Percentiles rank a stretch among this genome's conserved stretches.
These are phyloP conservation scores for Boechera stricta DNA, from an alignment of 345 rosid species.

Conservation along the genomic window DNA sequence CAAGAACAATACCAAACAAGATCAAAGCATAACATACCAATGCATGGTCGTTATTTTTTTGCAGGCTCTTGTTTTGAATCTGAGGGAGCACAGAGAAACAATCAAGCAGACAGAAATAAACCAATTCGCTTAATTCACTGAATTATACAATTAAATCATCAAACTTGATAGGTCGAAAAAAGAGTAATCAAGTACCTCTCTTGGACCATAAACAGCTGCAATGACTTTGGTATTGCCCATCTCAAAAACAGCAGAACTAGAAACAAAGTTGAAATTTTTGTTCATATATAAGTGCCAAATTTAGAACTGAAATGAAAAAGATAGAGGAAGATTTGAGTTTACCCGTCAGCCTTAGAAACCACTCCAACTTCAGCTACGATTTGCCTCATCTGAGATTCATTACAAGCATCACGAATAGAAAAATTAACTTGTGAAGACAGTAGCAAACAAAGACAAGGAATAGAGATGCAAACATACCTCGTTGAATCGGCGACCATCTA, in stretches of 20 bases:
- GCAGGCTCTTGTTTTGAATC: conserved; percentile 86
- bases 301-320: neutral
- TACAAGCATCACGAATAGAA: conserved; percentile 1
- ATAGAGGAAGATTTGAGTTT: neutral
- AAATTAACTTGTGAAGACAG: conserved; percentile 2
- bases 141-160: neutral
- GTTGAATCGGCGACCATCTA: conserved; percentile 84
- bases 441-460: neutral
- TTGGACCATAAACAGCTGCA: conserved; percentile 95
- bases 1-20: neutral
- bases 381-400: conserved; percentile 75
- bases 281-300: neutral
- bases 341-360: conserved; percentile 88
- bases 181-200: conserved; percentile 63
- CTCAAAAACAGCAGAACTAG: conserved; percentile 87
- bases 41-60: conserved; percentile 65
- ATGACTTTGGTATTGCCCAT: conserved; percentile 97
- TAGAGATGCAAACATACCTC: conserved; percentile 52
- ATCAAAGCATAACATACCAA: conserved; percentile 54
- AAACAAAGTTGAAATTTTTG: conserved; percentile 7
- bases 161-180: conserved; percentile 1
- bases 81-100: conserved; percentile 34
- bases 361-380: conserved; percentile 84
- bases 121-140: neutral
- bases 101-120: neutral